A percentile compares a stretch with the other conserved stretches of the same genome.
These are phyloP conservation scores for Trapa bicornis DNA, from an alignment of 345 rosid species.

Conservation along the genomic window DNA sequence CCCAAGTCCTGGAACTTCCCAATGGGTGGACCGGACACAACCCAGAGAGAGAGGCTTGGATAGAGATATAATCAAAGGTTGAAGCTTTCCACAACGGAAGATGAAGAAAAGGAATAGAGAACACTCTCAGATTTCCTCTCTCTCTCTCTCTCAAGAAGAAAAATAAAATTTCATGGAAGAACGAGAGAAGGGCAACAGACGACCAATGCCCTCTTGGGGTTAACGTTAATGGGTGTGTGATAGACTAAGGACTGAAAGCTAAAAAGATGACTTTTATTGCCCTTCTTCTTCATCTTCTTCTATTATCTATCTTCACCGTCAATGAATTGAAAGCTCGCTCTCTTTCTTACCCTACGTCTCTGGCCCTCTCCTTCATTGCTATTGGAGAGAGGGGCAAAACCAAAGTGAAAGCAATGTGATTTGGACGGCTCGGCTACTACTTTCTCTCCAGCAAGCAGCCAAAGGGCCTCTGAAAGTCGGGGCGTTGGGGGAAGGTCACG, in stretches of 20 bases:
- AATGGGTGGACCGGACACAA: not conserved
- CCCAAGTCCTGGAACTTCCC: not conserved
- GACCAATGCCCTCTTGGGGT: conserved; percentile 1
- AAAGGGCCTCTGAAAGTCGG: not conserved
- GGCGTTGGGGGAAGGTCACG: too few relatives aligned
- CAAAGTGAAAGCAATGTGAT: not conserved
- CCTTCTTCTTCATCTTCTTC: not conserved
- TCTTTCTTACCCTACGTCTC: not conserved
- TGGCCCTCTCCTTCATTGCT: not conserved
- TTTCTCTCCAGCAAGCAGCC: conserved; percentile 26
- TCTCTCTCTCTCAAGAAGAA: not conserved
- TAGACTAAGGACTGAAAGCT: not conserved
- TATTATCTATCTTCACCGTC: not conserved
- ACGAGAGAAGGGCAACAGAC: not conserved
- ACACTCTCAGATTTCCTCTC: not conserved
- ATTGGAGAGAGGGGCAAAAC: not conserved
- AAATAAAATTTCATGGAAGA: not conserved
- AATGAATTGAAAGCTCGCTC: too few relatives aligned
- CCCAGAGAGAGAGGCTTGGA: not conserved
- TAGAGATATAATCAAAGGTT: not conserved
- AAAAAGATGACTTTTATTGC: not conserved
- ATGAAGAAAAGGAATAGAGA: not conserved
- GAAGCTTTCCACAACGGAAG: conserved; percentile 1
- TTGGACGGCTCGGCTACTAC: conserved; percentile 17
- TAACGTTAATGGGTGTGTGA: not conserved